A percentile compares a stretch with the other conserved stretches of the same genome.
Evolutionary conservation across 495 filamentous ascomycete species (phyloP).

Genomic region (Staphylotrichum tortipilum): DNA sequence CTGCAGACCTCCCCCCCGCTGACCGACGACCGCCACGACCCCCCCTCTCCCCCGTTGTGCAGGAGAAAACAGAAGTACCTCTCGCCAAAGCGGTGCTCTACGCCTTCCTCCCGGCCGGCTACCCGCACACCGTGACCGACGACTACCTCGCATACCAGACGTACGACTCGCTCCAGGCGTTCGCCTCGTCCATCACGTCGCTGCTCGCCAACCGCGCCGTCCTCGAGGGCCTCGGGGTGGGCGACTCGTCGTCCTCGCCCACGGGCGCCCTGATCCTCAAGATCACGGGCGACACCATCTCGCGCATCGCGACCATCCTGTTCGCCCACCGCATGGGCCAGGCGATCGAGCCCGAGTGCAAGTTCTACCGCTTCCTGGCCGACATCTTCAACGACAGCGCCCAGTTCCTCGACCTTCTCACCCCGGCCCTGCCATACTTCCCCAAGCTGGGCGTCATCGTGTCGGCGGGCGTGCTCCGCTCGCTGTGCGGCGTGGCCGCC

Average conservation of each 20-base stretch:
- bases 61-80: conserved; percentile 26
- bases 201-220: conserved; percentile 83
- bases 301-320: conserved; percentile 78
- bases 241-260: conserved; percentile 74
- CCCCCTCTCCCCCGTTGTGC: not conserved
- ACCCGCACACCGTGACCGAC: conserved; percentile 78
- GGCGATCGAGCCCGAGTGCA: conserved; percentile 89
- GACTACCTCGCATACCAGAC: conserved; percentile 75
- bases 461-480: conserved; percentile 64
- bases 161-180: conserved; percentile 85
- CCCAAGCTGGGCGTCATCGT: conserved; percentile 64
- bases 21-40: no score
- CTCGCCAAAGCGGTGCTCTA: conserved; percentile 41
- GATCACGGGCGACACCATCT: conserved; percentile 76
- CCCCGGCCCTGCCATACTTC: conserved; percentile 63
- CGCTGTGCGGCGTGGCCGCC: conserved; percentile 82
- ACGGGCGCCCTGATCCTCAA: conserved; percentile 81
- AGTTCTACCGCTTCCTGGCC: conserved; percentile 81
- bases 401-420: conserved; percentile 82
- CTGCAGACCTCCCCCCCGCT: not conserved
- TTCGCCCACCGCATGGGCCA: conserved; percentile 82
- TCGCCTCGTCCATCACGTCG: conserved; percentile 86
- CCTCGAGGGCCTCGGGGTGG: conserved; percentile 86
- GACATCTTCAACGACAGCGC: conserved; percentile 91
- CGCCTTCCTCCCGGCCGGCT: conserved; percentile 88